Percentiles rank a stretch among this genome's conserved stretches.
Evolutionary conservation across 2,329 filamentous ascomycete genomes (phyloP).

Genomic region (Penicillium sp.): DNA sequence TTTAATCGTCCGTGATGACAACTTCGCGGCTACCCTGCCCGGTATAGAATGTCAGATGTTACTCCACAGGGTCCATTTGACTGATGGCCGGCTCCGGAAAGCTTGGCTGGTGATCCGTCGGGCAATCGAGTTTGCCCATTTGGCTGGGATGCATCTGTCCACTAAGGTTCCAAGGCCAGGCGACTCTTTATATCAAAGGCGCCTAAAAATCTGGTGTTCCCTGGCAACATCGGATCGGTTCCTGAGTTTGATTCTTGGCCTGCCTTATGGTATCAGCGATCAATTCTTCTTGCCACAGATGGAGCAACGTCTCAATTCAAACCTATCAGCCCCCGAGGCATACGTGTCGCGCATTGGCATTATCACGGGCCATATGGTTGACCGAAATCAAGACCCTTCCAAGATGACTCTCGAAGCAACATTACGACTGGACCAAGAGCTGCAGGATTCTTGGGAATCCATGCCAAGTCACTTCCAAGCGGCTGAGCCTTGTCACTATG

Average conservation of each 20-base stretch:
- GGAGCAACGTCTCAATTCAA: constrained; percentile 18
- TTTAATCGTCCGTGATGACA: constrained; percentile 50
- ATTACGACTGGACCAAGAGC: constrained; percentile 42
- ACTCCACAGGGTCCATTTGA: constrained; percentile 52
- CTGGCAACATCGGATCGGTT: constrained; percentile 49
- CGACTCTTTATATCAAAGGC: constrained; percentile 29
- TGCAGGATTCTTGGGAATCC: constrained; percentile 31
- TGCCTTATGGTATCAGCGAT: constrained; percentile 46
- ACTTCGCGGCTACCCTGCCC: constrained; percentile 50
- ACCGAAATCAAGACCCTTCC: constrained; percentile 41
- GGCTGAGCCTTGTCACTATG: constrained; percentile 17
- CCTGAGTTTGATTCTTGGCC: constrained; percentile 53
- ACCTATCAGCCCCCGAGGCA: constrained; percentile 22
- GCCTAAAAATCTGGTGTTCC: constrained; percentile 40
- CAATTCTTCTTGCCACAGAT: constrained; percentile 31
- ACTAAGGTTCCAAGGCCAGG: constrained; percentile 26
- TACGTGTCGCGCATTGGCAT: constrained; percentile 34
- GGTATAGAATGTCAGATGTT: constrained; percentile 54
- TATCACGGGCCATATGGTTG: constrained; percentile 40
- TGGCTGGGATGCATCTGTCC: constrained; percentile 49
- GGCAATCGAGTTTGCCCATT: constrained; percentile 52
- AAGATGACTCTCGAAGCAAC: constrained; percentile 40
- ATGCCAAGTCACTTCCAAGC: constrained; percentile 35
- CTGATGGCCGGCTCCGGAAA: constrained; percentile 55
- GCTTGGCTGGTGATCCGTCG: constrained; percentile 54